Percentiles rank a stretch among this genome's conserved stretches.
phyloP scores from a whole-genome alignment of 2,329 filamentous ascomycete species.

The Ceratocystis alfenasii region DNA sequence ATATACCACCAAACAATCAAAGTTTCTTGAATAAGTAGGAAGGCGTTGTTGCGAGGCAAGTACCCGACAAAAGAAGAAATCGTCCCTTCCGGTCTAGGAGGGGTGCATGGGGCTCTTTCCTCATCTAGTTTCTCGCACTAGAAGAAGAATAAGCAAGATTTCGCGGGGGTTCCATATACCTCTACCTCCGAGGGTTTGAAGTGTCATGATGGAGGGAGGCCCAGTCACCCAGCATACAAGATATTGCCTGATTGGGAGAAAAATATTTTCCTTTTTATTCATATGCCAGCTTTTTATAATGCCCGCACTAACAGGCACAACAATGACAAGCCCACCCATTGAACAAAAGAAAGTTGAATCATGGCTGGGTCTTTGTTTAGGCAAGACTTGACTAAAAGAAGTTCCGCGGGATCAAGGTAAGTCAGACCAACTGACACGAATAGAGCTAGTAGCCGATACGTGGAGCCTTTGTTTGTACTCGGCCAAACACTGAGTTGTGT shows the following conservation, averaged over 20 bases:
- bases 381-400: background rate
- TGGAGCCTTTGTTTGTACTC: slow-evolving; percentile 1
- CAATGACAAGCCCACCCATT: background rate
- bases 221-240: background rate
- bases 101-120: background rate
- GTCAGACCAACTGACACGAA: background rate
- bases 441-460: background rate
- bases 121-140: background rate
- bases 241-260: background rate
- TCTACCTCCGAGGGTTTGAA: background rate
- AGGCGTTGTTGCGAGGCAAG: background rate
- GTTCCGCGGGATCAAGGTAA: background rate
- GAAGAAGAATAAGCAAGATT: background rate
- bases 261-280: no score
- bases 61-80: slow-evolving; percentile 9
- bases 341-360: background rate
- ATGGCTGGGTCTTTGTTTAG: background rate
- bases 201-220: background rate
- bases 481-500: background rate
- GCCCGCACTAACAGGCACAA: background rate
- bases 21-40: background rate
- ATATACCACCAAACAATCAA: background rate
- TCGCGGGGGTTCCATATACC: background rate
- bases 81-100: background rate
- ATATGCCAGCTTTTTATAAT: background rate